Base-by-base conservation (phyloP, 176 grass and related monocot genomes). In the Aegilops tauschii region DNA sequence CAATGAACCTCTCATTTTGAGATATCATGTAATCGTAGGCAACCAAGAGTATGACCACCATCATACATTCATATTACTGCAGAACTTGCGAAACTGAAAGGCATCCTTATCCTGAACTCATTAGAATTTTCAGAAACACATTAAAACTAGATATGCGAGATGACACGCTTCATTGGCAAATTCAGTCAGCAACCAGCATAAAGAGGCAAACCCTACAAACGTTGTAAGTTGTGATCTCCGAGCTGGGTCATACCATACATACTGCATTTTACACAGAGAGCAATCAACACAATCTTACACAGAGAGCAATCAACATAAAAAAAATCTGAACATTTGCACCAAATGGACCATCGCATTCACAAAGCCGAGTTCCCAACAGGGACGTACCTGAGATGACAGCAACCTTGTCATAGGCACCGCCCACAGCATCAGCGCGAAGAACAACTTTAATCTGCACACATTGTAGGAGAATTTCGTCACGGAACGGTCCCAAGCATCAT, bases 361-460 rank as follows among this genome's bases (percentile, higher is more conserved):
- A 50, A 69, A 69, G 64, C 69, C 21, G 39, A 72, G 52, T 77
- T 71, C 39, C 63, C 39, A 70, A 10, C 65, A 78, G 25, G 30
- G 20, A 35, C 14, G 3, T 58, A 99, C 97, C 97, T 87, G 97
- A 99, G 80, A 99, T 96, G 82, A 99, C 94, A 0, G 94, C 94
- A 59, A 99, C 97, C 80, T 99, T 99, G 35, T 94, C 90, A 87
- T 90, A 96, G 69, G 80, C 59, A 21, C 84, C 86, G 13, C 80
- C 58, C 31, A 73, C 73, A 3, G 96, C 94, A 93, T 99, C 97
- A 79, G 97, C 97, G 74, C 97, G 94, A 85, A 99, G 76, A 90
- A 99, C 97, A 50, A 99, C 94, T 85, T 96, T 99, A 93, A 94
- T 94, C 97, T 99, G 97, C 88, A 82, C 79, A 89, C 68, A 91